Evolutionary conservation across 352 stramenopile species (phyloP).

Genomic region (Pythium biforme): DNA sequence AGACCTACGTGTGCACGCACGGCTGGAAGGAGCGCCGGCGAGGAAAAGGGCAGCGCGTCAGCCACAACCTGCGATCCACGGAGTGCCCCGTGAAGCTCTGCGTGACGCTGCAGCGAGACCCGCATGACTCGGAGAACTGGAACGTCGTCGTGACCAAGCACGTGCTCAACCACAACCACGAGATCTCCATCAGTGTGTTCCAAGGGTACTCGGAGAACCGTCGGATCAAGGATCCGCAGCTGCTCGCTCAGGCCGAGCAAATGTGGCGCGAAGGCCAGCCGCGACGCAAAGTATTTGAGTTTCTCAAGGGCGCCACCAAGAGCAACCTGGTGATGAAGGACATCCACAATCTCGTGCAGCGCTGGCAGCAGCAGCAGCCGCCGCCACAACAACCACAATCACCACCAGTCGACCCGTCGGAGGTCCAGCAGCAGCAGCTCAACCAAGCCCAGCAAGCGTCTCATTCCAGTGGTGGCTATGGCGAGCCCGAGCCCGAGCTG

Average conservation of each 20-base stretch:
- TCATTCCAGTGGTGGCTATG: background rate
- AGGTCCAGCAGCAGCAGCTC: too few species aligned
- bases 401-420: too few species aligned
- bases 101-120: conserved; percentile 57
- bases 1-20: conserved; percentile 79
- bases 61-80: conserved; percentile 64
- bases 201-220: conserved; percentile 71
- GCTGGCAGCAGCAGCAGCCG: conserved; percentile 49
- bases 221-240: conserved; percentile 54
- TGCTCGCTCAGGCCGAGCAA: conserved; percentile 54
- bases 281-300: conserved; percentile 70
- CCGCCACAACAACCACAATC: too few species aligned
- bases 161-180: conserved; percentile 69
- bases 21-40: conserved; percentile 73
- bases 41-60: conserved; percentile 65
- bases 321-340: conserved; percentile 75
- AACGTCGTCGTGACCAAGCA: conserved; percentile 75
- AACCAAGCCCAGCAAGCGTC: background rate
- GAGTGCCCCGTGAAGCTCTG: conserved; percentile 69
- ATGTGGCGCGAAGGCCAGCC: conserved; percentile 58
- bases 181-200: conserved; percentile 53
- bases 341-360: conserved; percentile 74
- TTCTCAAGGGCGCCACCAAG: conserved; percentile 59
- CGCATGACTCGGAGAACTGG: conserved; percentile 38
- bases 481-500: background rate